Conservation (phyloP, 106 monocot species). For the Ottelia alismoides region DNA sequence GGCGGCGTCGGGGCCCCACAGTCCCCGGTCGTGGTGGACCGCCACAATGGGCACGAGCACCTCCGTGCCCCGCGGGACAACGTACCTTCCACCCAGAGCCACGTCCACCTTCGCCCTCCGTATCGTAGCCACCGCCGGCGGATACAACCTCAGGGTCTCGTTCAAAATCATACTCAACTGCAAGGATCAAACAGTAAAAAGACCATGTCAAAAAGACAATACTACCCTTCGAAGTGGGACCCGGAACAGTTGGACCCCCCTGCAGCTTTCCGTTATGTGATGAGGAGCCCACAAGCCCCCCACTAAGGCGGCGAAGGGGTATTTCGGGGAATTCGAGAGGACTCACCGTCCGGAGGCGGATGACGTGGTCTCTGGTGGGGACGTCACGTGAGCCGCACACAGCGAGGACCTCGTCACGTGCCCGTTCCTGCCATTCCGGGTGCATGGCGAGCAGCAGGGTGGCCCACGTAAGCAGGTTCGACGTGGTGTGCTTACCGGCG, state of each 20-base stretch:
- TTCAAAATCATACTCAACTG: slow-evolving; percentile 34
- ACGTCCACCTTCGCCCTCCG: slow-evolving; percentile 30
- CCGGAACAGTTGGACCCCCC: no score
- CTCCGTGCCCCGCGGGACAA: slow-evolving; percentile 21
- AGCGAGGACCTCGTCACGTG: no score
- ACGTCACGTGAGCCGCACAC: no score
- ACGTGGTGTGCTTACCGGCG: slow-evolving; percentile 73
- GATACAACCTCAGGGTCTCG: slow-evolving; percentile 40
- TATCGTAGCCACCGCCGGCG: slow-evolving; percentile 32
- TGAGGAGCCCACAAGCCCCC: no score
- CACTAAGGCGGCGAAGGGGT: no score
- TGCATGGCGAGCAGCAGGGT: no score
- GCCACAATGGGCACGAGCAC: slow-evolving; percentile 33
- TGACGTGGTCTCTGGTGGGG: slow-evolving; percentile 48
- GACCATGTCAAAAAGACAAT: background rate
- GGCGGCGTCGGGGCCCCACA: slow-evolving; percentile 31
- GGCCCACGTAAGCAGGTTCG: slow-evolving; percentile 63
- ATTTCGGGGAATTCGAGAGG: no score
- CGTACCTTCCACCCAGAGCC: slow-evolving; percentile 20
- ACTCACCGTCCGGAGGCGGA: slow-evolving; percentile 63
- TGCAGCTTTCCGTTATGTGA: no score
- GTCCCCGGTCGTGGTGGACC: slow-evolving; percentile 25
- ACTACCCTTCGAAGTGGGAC: background rate
- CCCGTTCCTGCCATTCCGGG: no score
- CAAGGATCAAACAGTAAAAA: background rate